Conservation (phyloP, 345 rosid species). For the Eucalyptus coolabah region DNA sequence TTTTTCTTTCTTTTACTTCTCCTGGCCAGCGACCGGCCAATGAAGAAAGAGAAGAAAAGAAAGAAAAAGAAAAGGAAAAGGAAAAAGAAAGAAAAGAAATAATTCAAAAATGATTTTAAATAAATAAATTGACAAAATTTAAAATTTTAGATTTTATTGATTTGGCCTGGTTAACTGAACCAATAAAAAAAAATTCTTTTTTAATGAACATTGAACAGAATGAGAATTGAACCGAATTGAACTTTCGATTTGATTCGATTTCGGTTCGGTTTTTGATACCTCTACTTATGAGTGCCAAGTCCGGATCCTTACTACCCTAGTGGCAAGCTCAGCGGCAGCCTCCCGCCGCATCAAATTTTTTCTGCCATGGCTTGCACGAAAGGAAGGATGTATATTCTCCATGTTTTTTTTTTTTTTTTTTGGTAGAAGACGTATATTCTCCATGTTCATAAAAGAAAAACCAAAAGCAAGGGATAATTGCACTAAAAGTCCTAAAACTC, state of each 20-base stretch:
- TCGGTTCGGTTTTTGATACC: fast-evolving
- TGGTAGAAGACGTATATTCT: neutral
- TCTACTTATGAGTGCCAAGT: too few species aligned
- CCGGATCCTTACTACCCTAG: neutral
- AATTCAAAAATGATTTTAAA: too few species aligned
- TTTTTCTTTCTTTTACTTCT: too few species aligned
- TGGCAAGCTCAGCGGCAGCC: neutral
- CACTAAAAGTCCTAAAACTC: too few species aligned
- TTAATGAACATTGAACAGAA: too few species aligned
- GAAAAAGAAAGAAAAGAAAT: too few species aligned
- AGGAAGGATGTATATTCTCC: neutral
- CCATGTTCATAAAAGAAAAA: neutral
- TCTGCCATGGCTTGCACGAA: fast-evolving
- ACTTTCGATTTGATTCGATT: fast-evolving
- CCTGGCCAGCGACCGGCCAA: fast-evolving
- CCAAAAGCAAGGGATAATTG: too few species aligned
- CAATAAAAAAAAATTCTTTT: too few species aligned
- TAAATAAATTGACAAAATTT: too few species aligned
- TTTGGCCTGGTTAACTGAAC: fast-evolving
- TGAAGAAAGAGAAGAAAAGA: too few species aligned
- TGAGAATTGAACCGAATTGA: fast-evolving
- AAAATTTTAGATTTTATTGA: too few species aligned
- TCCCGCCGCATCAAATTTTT: neutral
- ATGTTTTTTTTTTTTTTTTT: neutral
- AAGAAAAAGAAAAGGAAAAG: too few species aligned